Conservation (phyloP, 768 basidiomycete genomes). For the Paxillus rubicundulus region DNA sequence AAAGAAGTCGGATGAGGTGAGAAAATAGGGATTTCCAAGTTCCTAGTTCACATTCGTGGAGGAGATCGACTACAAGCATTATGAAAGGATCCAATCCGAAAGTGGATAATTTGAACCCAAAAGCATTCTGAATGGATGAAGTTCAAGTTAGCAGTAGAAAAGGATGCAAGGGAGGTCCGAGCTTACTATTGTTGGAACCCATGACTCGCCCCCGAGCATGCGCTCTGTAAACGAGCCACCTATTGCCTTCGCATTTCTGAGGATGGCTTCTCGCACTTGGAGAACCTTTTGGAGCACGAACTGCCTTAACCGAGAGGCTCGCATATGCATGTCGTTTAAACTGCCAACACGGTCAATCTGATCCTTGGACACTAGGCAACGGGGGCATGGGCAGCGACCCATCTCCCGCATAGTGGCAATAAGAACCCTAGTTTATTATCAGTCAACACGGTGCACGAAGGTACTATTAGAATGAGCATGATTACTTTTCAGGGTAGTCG, state of each 20-base stretch:
- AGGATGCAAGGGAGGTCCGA: no score
- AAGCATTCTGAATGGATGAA: no score
- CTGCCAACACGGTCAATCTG: slow-evolving; percentile 31
- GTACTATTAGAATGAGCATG: neutral
- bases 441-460: no score
- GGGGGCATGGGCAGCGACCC: slow-evolving; percentile 40
- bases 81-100: slow-evolving; percentile 21
- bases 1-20: slow-evolving; percentile 35
- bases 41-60: slow-evolving; percentile 42
- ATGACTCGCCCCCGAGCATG: neutral
- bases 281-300: neutral
- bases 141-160: no score
- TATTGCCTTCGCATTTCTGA: neutral
- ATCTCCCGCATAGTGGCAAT: slow-evolving; percentile 38
- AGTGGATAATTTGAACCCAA: slow-evolving; percentile 20
- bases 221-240: neutral
- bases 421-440: slow-evolving; percentile 25
- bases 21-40: slow-evolving; percentile 36
- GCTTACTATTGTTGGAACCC: neutral
- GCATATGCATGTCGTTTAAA: slow-evolving; percentile 21
- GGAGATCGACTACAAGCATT: slow-evolving; percentile 33
- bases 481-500: slow-evolving; percentile 35
- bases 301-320: neutral
- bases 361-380: slow-evolving; percentile 32
- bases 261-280: neutral